These are phyloP conservation scores for Hylodesmum podocarpum DNA, from an alignment of 306 rosid species.

Conservation along the genomic window DNA sequence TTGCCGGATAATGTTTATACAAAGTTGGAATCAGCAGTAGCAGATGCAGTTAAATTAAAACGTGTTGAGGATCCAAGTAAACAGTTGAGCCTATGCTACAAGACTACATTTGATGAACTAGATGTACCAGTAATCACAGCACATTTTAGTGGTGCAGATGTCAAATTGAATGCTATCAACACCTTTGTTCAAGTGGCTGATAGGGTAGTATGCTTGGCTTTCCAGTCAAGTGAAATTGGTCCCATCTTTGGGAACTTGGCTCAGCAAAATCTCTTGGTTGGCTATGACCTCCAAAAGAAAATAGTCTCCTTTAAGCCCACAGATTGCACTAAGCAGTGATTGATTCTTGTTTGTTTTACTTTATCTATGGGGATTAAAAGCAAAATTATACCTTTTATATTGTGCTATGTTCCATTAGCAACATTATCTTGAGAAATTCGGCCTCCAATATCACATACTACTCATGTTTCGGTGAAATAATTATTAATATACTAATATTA, in stretches of 20 bases:
- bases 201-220: constrained; percentile 43
- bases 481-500: too few species aligned
- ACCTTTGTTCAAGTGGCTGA: constrained; percentile 31
- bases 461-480: too few species aligned
- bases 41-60: background rate
- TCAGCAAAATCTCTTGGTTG: constrained; percentile 52
- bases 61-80: background rate
- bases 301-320: constrained; percentile 48
- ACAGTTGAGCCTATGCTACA: constrained; percentile 28
- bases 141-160: constrained; percentile 46
- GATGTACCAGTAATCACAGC: constrained; percentile 19
- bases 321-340: constrained; percentile 28
- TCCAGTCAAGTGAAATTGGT: background rate
- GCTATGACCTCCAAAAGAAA: constrained; percentile 41
- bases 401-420: background rate
- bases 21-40: constrained; percentile 23
- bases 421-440: too few species aligned
- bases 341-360: background rate
- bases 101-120: background rate
- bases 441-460: too few species aligned
- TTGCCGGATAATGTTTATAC: constrained; percentile 26
- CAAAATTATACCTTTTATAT: background rate
- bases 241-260: constrained; percentile 54
- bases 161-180: constrained; percentile 27
- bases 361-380: background rate